Conservation (phyloP, 1,284 basidiomycete species). For the Ustilago crameri region DNA sequence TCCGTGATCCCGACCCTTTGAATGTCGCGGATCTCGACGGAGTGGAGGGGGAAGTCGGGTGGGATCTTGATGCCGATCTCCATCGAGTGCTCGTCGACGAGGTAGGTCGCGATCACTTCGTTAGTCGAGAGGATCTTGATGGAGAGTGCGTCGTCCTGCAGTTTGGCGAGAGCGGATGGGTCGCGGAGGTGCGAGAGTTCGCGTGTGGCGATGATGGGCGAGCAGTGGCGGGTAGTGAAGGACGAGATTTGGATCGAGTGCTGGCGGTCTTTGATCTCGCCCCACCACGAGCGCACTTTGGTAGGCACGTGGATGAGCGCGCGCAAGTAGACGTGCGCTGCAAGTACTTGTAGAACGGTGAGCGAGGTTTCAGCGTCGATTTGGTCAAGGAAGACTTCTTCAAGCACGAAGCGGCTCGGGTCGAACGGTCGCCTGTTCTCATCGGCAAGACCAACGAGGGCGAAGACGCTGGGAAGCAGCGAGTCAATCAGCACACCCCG, state of each 20-base stretch:
- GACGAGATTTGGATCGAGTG: slow-evolving; percentile 79
- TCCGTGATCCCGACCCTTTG: slow-evolving; percentile 84
- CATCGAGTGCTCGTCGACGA: slow-evolving; percentile 92
- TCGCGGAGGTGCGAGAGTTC: slow-evolving; percentile 83
- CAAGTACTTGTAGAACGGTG: slow-evolving; percentile 75
- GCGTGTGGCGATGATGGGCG: slow-evolving; percentile 84
- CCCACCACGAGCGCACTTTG: slow-evolving; percentile 78
- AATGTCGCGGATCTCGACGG: slow-evolving; percentile 86
- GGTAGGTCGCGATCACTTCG: slow-evolving; percentile 74
- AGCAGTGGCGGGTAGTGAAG: slow-evolving; percentile 88
- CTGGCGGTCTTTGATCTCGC: slow-evolving; percentile 87
- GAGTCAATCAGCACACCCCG: slow-evolving; percentile 74
- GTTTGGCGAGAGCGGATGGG: slow-evolving; percentile 74
- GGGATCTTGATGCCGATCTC: slow-evolving; percentile 91
- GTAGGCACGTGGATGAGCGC: slow-evolving; percentile 61
- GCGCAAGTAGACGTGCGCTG: slow-evolving; percentile 80
- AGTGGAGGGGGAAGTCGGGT: slow-evolving; percentile 87
- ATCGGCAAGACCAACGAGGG: slow-evolving; percentile 71
- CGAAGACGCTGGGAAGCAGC: slow-evolving; percentile 82
- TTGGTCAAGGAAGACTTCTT: slow-evolving; percentile 82
- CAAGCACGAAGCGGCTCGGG: slow-evolving; percentile 82
- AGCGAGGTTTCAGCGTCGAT: slow-evolving; percentile 53
- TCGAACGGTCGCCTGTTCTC: slow-evolving; percentile 73
- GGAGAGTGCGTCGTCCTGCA: slow-evolving; percentile 83
- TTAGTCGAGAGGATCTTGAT: slow-evolving; percentile 76